Conservation (phyloP, 441 rosid species). For the Melastoma candidum region DNA sequence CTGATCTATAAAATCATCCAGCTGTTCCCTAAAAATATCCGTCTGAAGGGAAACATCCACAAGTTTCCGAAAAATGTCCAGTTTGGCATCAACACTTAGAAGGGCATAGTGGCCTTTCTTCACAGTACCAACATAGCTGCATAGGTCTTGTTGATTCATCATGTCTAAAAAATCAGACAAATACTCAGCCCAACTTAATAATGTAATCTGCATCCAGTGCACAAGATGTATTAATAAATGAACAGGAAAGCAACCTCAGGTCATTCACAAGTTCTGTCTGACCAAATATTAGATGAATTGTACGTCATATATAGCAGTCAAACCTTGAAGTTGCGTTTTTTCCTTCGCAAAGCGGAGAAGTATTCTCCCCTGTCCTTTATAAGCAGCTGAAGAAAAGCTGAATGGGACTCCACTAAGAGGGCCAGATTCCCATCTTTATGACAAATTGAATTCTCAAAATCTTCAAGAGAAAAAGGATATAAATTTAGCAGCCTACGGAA, state of each 20-base stretch:
- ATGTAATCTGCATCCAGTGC: slow-evolving; percentile 54
- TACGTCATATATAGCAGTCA: slow-evolving; percentile 1
- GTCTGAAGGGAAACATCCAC: slow-evolving; percentile 60
- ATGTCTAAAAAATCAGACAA: slow-evolving; percentile 80
- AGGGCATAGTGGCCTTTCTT: slow-evolving; percentile 91
- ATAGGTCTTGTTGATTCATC: slow-evolving; percentile 38
- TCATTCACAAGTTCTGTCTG: too few relatives aligned
- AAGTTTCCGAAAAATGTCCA: slow-evolving; percentile 56
- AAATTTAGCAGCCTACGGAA: slow-evolving; percentile 64
- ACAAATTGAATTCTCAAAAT: slow-evolving; percentile 87
- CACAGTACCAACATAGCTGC: slow-evolving; percentile 40
- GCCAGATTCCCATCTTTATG: slow-evolving; percentile 37
- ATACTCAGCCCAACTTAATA: slow-evolving; percentile 79
- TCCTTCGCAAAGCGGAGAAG: slow-evolving; percentile 33
- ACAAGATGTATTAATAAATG: not conserved
- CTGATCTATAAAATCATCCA: slow-evolving; percentile 74
- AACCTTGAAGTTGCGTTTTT: slow-evolving; percentile 63
- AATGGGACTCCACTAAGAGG: slow-evolving; percentile 76
- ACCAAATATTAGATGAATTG: too few relatives aligned
- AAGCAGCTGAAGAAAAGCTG: slow-evolving; percentile 68
- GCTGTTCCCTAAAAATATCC: slow-evolving; percentile 43
- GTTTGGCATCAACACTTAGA: slow-evolving; percentile 45
- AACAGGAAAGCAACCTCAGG: not conserved
- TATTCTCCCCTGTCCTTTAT: slow-evolving; percentile 40
- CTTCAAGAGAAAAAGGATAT: slow-evolving; percentile 76